Evolutionary conservation across 176 grass and related monocot genomes (phyloP), one percentile per base, ranked within the genome.

Genomic region (Eremochloa ophiuroides): DNA sequence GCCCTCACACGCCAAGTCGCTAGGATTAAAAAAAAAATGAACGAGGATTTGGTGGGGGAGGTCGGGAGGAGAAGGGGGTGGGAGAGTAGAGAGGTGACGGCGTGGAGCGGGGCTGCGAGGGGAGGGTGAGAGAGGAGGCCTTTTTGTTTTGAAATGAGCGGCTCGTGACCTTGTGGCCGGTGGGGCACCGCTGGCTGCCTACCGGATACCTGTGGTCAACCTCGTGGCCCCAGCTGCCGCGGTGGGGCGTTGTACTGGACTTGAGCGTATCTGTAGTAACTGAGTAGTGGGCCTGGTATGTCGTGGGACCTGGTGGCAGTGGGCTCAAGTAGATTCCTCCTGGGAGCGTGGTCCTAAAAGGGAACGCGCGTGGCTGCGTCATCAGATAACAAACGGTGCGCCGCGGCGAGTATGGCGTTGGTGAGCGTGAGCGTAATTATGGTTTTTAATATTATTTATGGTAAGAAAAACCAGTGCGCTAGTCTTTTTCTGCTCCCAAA

Each of bases 251-350:
- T 6, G 1, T 62, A 80, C 76, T 14, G 2, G 6, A 7, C 0
- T 2, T 6, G 1, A 0, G 0, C 0, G 0, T 2, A 13, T 10
- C 5, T 13, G 0, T 2, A 0, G 0, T 55, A 4, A 3, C 31
- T 68, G 63, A 18, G 0, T 0, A 0, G 22, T 80, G 8, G 77
- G 63, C 0, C 12, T 1, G 11, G 0, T 0, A 0, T 11, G 0
- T 1, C 8, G 4, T 55, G n/a, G 63, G 77, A 8, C 5, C 43
- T 0, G 0, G 0, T 18, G 14, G 4, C 43, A 80, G 77, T 28
- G 39, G 1, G 0, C 0, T 1, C 8, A 5, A 23, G 4, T 28
- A 16, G 43, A 23, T 1, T 10, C 14, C 2, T 4, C 0, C 13
- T 28, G 23, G 41, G 41, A 13, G 47, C 44, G 9, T 25, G 1